phyloP scores from a whole-genome alignment of 257 asterid genomes.

The Haberlea rhodopensis region DNA sequence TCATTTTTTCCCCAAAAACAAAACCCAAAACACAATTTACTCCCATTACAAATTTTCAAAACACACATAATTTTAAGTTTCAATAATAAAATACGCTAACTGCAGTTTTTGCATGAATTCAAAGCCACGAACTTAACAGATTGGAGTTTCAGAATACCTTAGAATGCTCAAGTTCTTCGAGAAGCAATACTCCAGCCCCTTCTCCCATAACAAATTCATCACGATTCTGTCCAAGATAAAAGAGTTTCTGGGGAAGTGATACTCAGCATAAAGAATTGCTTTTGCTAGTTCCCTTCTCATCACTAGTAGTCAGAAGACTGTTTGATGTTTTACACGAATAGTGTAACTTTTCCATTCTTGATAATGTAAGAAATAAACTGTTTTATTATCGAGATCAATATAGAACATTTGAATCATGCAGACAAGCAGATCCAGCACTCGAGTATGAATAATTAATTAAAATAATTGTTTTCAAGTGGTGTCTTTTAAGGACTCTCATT shows the following conservation, averaged over 20 bases:
- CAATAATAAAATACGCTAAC: constrained; percentile 16
- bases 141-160: constrained; percentile 43
- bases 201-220: constrained; percentile 99
- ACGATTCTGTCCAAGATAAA: constrained; percentile 57
- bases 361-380: background rate
- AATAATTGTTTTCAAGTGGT: background rate
- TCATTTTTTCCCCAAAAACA: background rate
- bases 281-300: constrained; percentile 3
- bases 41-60: background rate
- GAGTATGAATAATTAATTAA: background rate
- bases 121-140: constrained; percentile 11
- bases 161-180: constrained; percentile 98
- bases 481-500: background rate
- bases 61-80: background rate
- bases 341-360: constrained; percentile 1
- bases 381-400: no score
- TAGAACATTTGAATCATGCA: background rate
- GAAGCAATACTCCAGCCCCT: constrained; percentile 90
- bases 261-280: constrained; percentile 10
- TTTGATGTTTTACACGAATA: background rate
- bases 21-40: background rate
- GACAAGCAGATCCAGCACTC: background rate
- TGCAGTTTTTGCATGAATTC: background rate
- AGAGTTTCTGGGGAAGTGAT: constrained; percentile 10
- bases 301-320: constrained; percentile 10